Evolutionary conservation across 2,329 filamentous ascomycete species (phyloP), one percentile per base, ranked within the genome.

Genomic region (Septoria petroselini): DNA sequence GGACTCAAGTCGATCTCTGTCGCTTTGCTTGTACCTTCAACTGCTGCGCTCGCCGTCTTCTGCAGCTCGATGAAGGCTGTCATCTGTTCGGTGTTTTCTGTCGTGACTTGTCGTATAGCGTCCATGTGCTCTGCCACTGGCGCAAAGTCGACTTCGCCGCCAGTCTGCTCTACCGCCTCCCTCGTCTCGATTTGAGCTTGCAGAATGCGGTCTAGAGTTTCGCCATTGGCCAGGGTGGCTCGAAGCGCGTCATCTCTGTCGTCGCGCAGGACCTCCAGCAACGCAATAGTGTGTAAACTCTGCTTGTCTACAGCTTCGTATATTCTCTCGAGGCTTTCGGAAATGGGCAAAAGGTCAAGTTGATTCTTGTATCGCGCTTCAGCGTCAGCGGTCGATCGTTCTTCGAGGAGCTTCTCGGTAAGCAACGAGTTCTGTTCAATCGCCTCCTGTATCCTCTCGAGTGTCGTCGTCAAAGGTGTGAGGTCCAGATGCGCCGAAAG

Each of bases 401-500:
- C 59, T 4, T 64, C 57, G 3, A 64, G 34, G 19, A 62, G 37
- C 17, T 48, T 52, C 30, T 52, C 58, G 31, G 63, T 50, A 6
- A 62, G 30, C 18, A 51, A 53, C 2, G 59, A 59, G 30, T 63
- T 63, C 48, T 60, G 55, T 35, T 64, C 60, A 3, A 65, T 57
- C 2, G 62, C 61, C 14, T 59, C 53, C 19, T 62, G 57, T 27
- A 64, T 53, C 9, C 55, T 58, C 19, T 58, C 54, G 8, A 63
- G 51, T 30, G 41, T 51, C 8, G 54, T 51, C 5, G 50, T 57
- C 35, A 64, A 27, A 7, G 59, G 60, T 15, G 55, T 53, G 19
- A 63, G 53, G 14, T 64, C 61, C 8, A 65, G 53, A 45, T 64
- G 61, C 14, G 57, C 50, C 23, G 56, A 56, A 6, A 64, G 48